These are phyloP conservation scores for Protea cynaroides DNA, from an alignment of 164 flowering plant species.

Conservation along the genomic window DNA sequence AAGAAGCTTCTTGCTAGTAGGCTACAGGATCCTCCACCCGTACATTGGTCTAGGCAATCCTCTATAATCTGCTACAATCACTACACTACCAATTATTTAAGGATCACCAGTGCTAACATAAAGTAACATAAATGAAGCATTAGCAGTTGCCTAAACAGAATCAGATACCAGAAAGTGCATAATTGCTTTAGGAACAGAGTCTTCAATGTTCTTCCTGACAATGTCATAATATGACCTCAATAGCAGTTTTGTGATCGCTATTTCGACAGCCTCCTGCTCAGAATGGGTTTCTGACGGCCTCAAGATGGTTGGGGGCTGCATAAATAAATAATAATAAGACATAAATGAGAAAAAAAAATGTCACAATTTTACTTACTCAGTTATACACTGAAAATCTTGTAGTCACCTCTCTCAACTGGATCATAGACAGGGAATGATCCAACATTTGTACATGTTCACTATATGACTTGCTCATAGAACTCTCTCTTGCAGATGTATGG, in stretches of 20 bases:
- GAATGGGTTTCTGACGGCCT: slow-evolving; percentile 78
- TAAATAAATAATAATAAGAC: not conserved
- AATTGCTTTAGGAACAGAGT: slow-evolving; percentile 87
- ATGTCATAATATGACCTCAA: slow-evolving; percentile 93
- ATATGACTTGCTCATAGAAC: slow-evolving; percentile 31
- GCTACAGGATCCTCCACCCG: too few relatives aligned
- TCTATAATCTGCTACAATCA: too few relatives aligned
- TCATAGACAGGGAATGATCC: slow-evolving; percentile 59
- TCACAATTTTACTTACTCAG: not conserved
- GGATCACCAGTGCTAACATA: not conserved
- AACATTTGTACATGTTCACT: slow-evolving; percentile 45
- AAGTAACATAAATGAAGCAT: not conserved
- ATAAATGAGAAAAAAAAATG: not conserved
- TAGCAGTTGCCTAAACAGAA: not conserved
- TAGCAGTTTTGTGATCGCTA: slow-evolving; percentile 67
- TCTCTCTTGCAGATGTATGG: slow-evolving; percentile 46
- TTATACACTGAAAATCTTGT: not conserved
- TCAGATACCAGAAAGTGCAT: slow-evolving; percentile 89
- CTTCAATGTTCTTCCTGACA: slow-evolving; percentile 93
- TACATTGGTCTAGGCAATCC: too few relatives aligned
- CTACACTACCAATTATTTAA: too few relatives aligned
- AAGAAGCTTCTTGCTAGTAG: too few relatives aligned
- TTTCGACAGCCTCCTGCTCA: slow-evolving; percentile 79
- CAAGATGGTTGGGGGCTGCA: slow-evolving; percentile 80
- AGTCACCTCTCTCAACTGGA: slow-evolving; percentile 79